phyloP scores from a whole-genome alignment of 2,329 filamentous ascomycete genomes.

The Fusarium mangiferae region DNA sequence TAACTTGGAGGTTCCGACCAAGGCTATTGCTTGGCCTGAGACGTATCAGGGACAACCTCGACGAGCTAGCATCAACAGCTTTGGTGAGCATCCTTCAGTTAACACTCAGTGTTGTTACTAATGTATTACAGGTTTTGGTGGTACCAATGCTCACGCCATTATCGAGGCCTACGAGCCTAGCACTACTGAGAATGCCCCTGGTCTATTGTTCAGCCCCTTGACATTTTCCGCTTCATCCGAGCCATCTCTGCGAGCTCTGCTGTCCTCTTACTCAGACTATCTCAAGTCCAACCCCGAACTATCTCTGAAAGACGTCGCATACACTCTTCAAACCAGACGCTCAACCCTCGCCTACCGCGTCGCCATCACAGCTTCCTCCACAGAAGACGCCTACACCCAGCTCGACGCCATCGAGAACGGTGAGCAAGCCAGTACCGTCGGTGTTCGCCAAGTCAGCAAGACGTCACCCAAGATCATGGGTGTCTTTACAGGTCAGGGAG shows the following conservation, averaged over 20 bases:
- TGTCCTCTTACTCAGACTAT: fast-evolving
- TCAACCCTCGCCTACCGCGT: not conserved
- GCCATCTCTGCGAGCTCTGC: fast-evolving
- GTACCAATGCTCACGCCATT: slow-evolving; percentile 49
- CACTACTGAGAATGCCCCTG: not conserved
- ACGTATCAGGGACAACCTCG: not conserved
- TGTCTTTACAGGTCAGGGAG: slow-evolving; percentile 51
- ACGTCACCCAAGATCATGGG: not conserved
- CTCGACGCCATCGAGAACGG: not conserved
- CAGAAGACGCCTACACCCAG: not conserved
- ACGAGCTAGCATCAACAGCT: slow-evolving; percentile 49
- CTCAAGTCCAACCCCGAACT: not conserved
- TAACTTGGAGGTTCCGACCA: not conserved
- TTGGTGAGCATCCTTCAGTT: slow-evolving; percentile 36
- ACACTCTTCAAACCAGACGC: not conserved
- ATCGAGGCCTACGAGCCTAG: not conserved
- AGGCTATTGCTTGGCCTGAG: not conserved
- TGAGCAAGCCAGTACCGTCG: fast-evolving
- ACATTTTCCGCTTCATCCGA: slow-evolving; percentile 1
- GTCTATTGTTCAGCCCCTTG: not conserved
- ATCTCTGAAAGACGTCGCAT: not conserved
- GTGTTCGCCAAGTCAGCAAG: not conserved
- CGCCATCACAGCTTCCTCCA: not conserved
- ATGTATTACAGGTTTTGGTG: slow-evolving; percentile 42
- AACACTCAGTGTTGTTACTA: no score